phyloP scores from a whole-genome alignment of 768 basidiomycete species.

The Russula griseocarnosa region DNA sequence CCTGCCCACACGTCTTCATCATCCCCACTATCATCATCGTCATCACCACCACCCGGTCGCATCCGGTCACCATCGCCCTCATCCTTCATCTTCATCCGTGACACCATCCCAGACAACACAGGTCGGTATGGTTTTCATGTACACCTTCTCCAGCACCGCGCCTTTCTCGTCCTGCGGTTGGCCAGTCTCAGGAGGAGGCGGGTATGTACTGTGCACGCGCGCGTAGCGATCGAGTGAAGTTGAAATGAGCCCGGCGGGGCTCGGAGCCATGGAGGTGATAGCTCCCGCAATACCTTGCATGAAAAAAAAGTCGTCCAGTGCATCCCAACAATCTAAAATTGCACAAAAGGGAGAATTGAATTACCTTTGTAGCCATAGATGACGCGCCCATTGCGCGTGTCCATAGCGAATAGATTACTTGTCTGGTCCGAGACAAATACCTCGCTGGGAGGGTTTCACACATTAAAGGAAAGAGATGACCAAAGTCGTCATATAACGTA shows the following conservation, averaged over 20 bases:
- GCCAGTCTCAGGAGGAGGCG: conserved; percentile 48
- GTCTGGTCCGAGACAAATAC: conserved; percentile 65
- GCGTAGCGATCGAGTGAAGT: conserved; percentile 64
- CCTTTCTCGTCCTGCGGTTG: conserved; percentile 56
- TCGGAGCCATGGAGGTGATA: conserved; percentile 57
- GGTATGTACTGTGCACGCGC: conserved; percentile 60
- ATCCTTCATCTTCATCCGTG: conserved; percentile 9
- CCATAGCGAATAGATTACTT: conserved; percentile 59
- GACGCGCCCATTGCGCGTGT: conserved; percentile 62
- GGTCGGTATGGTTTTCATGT: conserved; percentile 58
- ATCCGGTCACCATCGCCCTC: conserved; percentile 23
- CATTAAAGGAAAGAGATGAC: not conserved
- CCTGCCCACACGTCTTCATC: conserved; percentile 59
- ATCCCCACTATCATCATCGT: conserved; percentile 20
- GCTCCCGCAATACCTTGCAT: conserved; percentile 64
- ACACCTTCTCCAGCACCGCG: conserved; percentile 57
- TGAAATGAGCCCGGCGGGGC: conserved; percentile 54
- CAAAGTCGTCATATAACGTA: conserved; percentile 35
- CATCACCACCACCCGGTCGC: conserved; percentile 39
- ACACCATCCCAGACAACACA: conserved; percentile 58
- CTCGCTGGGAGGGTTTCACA: conserved; percentile 46
- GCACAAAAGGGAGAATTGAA: too few relatives aligned
- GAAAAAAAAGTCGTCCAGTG: not conserved
- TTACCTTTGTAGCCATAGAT: conserved; percentile 66
- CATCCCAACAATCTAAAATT: not conserved